Evolutionary conservation across 2,329 filamentous ascomycete species (phyloP), one percentile per base, ranked within the genome.

Genomic region (Trichoderma arundinaceum): DNA sequence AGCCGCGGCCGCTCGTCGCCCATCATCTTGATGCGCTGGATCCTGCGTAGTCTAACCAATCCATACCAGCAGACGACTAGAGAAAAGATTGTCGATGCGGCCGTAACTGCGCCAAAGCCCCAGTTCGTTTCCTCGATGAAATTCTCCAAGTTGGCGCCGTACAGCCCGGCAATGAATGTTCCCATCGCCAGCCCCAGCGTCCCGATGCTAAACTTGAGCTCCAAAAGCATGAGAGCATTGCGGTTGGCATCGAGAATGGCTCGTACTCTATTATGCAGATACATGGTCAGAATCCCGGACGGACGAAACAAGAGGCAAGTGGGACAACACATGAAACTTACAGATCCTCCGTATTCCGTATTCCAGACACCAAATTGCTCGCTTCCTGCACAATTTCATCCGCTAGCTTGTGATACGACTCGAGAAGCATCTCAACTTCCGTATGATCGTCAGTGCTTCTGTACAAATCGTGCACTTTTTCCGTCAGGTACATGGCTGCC

Each of bases 141-240:
- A 79, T 98, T 98, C 76, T 97, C 96, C 69, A 99, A 82, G 81
- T 99, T 99, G 94, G 98, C 98, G 72, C 95, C 95, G 83, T 98
- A 99, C n/a, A 99, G 88, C n/a, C 94, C 94, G 8, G 95, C 96
- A 72, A 97, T 86, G 75, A 98, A 96, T 57, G 95, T 97, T 64
- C 95, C 95, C 75, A 94, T 92, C 63, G 92, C 94, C 54, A 98
- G 88, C n/a, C 94, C 93, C 4, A 99, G 86, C 1, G 95, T 98
- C 65, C 93, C 92, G 67, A 99, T 94, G 75, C 91, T 95, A 80
- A 98, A 97, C 76, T 96, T 97, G 72, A 99, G 88, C 69, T 98
- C 95, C 38, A 98, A 86, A 17, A 99, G 84, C 95, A 99, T 99
- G 70, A 99, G 91, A 8, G 93, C 91, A 81, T 99, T 99, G 71